These are phyloP conservation scores for Clathrospora elynae DNA, from an alignment of 2,329 filamentous ascomycete genomes.

Conservation along the genomic window DNA sequence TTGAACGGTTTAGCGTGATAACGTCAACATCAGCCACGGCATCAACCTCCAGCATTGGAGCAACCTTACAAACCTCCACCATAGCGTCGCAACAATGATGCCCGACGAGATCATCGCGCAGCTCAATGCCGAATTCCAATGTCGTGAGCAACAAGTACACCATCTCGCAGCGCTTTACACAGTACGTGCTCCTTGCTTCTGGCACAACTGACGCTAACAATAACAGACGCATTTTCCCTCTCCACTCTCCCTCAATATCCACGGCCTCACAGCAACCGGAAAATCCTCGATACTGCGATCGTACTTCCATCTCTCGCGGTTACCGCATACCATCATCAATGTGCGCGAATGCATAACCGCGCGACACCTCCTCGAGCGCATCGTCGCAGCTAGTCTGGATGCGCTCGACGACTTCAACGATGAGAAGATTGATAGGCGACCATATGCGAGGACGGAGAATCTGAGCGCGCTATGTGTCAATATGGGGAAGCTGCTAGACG, in stretches of 20 bases:
- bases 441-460: slow-evolving; percentile 74
- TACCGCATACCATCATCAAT: slow-evolving; percentile 67
- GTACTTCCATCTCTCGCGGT: slow-evolving; percentile 60
- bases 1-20: slow-evolving; percentile 21
- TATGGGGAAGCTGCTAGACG: slow-evolving; percentile 67
- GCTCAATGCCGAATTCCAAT: slow-evolving; percentile 48
- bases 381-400: slow-evolving; percentile 59
- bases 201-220: slow-evolving; percentile 20
- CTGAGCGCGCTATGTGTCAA: slow-evolving; percentile 76
- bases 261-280: slow-evolving; percentile 85
- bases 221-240: slow-evolving; percentile 67
- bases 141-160: slow-evolving; percentile 55
- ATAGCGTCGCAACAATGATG: slow-evolving; percentile 36
- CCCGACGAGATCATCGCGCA: slow-evolving; percentile 45
- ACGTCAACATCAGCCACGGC: too few relatives aligned
- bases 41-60: slow-evolving; percentile 3
- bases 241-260: slow-evolving; percentile 74
- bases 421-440: slow-evolving; percentile 46
- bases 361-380: slow-evolving; percentile 76
- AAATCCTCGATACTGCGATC: slow-evolving; percentile 74
- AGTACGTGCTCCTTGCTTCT: slow-evolving; percentile 35
- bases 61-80: neutral
- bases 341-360: slow-evolving; percentile 78
- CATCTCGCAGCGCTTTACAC: slow-evolving; percentile 54
- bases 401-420: slow-evolving; percentile 51